Conservation (phyloP, 2,329 filamentous ascomycete genomes). For the Fusarium palustre region DNA sequence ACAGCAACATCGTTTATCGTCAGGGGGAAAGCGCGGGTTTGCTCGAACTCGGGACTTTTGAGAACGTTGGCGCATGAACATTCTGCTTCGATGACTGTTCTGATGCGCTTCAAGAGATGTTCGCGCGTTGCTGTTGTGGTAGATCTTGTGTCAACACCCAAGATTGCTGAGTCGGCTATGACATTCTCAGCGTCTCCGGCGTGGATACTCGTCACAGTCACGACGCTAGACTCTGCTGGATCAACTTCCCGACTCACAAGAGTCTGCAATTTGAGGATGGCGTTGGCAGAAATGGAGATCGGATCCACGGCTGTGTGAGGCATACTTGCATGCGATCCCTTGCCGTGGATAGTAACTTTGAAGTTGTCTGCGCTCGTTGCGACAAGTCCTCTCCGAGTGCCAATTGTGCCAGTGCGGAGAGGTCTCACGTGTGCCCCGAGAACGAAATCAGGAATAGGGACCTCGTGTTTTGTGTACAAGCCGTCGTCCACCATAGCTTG, state of each 20-base stretch:
- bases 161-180: slow-evolving; percentile 55
- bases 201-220: slow-evolving; percentile 59
- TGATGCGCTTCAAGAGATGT: slow-evolving; percentile 52
- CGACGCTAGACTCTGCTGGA: slow-evolving; percentile 55
- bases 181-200: slow-evolving; percentile 59
- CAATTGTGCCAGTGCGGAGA: slow-evolving; percentile 50
- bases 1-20: slow-evolving; percentile 63
- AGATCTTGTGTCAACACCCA: slow-evolving; percentile 57
- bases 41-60: slow-evolving; percentile 56
- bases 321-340: slow-evolving; percentile 45
- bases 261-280: slow-evolving; percentile 42
- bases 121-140: slow-evolving; percentile 49
- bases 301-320: slow-evolving; percentile 19
- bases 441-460: slow-evolving; percentile 51
- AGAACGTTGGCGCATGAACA: slow-evolving; percentile 60
- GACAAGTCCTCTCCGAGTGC: slow-evolving; percentile 43
- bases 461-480: slow-evolving; percentile 43
- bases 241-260: slow-evolving; percentile 50
- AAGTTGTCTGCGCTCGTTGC: slow-evolving; percentile 45
- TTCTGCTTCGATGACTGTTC: slow-evolving; percentile 64
- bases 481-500: slow-evolving; percentile 55
- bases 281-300: slow-evolving; percentile 18
- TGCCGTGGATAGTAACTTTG: slow-evolving; percentile 51
- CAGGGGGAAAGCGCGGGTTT: slow-evolving; percentile 58
- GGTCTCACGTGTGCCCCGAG: slow-evolving; percentile 54